phyloP scores from a whole-genome alignment of 2,329 filamentous ascomycete species.

The Aspergillus phoenicis region DNA sequence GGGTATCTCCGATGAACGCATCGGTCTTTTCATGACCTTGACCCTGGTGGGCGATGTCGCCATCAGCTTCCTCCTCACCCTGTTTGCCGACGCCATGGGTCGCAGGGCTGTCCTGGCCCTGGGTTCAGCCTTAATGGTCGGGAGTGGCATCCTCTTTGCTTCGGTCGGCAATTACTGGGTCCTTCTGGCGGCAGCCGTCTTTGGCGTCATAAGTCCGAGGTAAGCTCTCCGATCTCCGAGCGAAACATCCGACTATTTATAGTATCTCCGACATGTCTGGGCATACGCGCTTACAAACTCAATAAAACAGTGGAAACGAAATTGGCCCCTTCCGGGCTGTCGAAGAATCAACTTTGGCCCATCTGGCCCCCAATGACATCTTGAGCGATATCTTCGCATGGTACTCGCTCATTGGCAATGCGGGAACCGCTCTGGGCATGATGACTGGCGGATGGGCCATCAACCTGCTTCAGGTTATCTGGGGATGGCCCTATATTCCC shows the following conservation, averaged over 20 bases:
- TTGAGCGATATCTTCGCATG: constrained; percentile 67
- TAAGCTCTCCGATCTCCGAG: constrained; percentile 15
- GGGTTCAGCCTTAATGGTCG: constrained; percentile 60
- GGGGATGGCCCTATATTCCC: constrained; percentile 49
- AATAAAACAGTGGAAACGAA: constrained; percentile 55
- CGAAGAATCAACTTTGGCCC: constrained; percentile 65
- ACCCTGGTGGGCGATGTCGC: constrained; percentile 64
- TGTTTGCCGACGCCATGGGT: constrained; percentile 62
- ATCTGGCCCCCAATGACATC: constrained; percentile 58
- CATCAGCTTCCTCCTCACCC: constrained; percentile 59
- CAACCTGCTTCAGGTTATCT: constrained; percentile 49
- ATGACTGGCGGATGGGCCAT: constrained; percentile 63
- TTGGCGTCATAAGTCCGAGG: constrained; percentile 64
- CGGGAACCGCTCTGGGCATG: constrained; percentile 64
- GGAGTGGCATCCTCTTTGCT: constrained; percentile 59
- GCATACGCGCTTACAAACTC: neutral
- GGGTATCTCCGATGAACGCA: constrained; percentile 58
- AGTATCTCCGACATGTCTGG: neutral
- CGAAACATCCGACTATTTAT: neutral
- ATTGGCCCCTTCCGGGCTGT: constrained; percentile 69
- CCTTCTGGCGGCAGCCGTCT: constrained; percentile 59
- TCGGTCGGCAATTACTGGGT: constrained; percentile 62
- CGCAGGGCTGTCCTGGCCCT: constrained; percentile 57
- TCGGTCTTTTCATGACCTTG: constrained; percentile 67
- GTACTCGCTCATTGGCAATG: constrained; percentile 59